phyloP scores from a whole-genome alignment of 2,329 filamentous ascomycete genomes.

The Ceratocystis alfenasii region DNA sequence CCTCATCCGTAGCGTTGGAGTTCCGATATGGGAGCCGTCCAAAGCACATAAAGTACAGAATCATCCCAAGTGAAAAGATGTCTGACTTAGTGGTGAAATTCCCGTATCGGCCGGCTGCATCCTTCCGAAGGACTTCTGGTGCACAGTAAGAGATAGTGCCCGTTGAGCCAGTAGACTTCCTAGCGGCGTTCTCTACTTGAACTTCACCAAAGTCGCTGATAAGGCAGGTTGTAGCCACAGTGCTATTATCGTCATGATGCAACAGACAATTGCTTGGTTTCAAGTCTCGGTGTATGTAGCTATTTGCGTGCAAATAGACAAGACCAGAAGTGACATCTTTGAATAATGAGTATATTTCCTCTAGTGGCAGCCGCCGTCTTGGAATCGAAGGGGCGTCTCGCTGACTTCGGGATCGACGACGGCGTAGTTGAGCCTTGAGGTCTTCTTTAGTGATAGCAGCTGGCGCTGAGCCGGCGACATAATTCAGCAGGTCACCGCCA shows the following conservation, averaged over 20 bases:
- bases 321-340: slow-evolving; percentile 87
- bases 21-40: slow-evolving; percentile 72
- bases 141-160: slow-evolving; percentile 97
- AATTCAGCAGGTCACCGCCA: slow-evolving; percentile 75
- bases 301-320: slow-evolving; percentile 76
- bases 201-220: slow-evolving; percentile 98
- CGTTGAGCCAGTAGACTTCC: slow-evolving; percentile 85
- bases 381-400: slow-evolving; percentile 49
- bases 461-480: slow-evolving; percentile 59
- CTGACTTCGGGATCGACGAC: slow-evolving; percentile 66
- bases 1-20: slow-evolving; percentile 76
- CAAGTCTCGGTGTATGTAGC: slow-evolving; percentile 90
- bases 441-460: slow-evolving; percentile 64
- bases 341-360: slow-evolving; percentile 95
- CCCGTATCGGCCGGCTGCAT: slow-evolving; percentile 58
- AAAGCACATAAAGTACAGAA: slow-evolving; percentile 96
- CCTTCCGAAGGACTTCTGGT: slow-evolving; percentile 72
- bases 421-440: slow-evolving; percentile 74
- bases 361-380: slow-evolving; percentile 49
- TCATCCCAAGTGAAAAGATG: slow-evolving; percentile 97
- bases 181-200: slow-evolving; percentile 65
- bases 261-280: slow-evolving; percentile 94
- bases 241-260: slow-evolving; percentile 57
- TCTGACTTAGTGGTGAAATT: slow-evolving; percentile 97
- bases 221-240: slow-evolving; percentile 50